Evolutionary conservation across 257 asterid species (phyloP), one percentile per base, ranked within the genome.

Genomic region (Voacanga thouarsii): DNA sequence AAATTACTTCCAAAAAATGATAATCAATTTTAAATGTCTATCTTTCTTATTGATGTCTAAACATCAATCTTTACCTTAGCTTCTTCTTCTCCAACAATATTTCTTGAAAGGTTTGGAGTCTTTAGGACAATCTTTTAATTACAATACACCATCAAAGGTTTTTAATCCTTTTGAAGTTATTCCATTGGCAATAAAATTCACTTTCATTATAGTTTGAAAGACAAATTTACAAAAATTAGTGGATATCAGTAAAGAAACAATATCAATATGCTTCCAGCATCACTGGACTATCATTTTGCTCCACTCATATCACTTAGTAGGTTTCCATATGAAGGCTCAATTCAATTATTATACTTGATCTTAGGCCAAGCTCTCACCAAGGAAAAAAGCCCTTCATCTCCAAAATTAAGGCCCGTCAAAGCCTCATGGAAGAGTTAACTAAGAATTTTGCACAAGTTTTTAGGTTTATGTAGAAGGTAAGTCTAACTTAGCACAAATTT

Each of bases 281-380:
- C 37, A 60, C 43, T 55, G 43, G 28, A 30, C 18, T 39, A 44
- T 55, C 26, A 28, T 61, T 61, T 23, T 28, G n/a, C 30, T 26
- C 55, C 23, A 15, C 28, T 45, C 53, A 53, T 11, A 24, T 49
- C 28, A 39, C 64, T 33, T 55, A 9, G n/a, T n/a, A n/a, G n/a
- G n/a, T n/a, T n/a, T n/a, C n/a, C n/a, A n/a, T n/a, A n/a, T n/a
- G n/a, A n/a, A 59, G 66, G 66, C 28, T 24, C 26, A 59, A 59
- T n/a, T 7, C 19, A 10, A 59, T 11, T 18, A 10, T 59, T n/a
- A 77, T 81, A 91, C 98, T 92, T 94, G 92, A 83, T 94, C 92
- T 82, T 92, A 92, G 12, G 95, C 97, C 80, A 94, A 88, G 84
- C 95, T 89, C 94, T 92, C 97, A 65, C 97, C 97, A 15, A 94